Base-by-base conservation (phyloP, 2,329 filamentous ascomycete genomes). In the Fusarium succisae region DNA sequence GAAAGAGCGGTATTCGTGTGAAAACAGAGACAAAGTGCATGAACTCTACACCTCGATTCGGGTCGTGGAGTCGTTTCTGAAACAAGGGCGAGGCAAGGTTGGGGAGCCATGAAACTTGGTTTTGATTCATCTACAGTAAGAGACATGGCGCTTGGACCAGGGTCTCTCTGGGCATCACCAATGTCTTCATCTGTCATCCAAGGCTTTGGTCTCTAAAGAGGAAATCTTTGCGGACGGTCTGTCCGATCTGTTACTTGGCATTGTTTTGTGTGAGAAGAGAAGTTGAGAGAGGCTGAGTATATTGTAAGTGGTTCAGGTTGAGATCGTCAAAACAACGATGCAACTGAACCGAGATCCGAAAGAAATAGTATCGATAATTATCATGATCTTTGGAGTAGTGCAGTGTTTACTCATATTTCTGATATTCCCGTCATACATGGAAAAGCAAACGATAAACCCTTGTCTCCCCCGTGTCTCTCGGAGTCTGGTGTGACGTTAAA, bases 91-190 rank as follows among this genome's bases (percentile, higher is more conserved):
- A 72, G 18, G 72, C 71, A 72, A 58, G 53, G 58, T 58, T 41
- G 47, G 35, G n/a, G 45, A 45, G n/a, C 47, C 51, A 69, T 72
- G 72, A 74, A 74, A 72, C 72, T 43, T 59, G 37, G 63, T 38
- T 65, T 41, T 65, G 63, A 74, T 69, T 74, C 71, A 73, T 65
- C 39, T 73, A 58, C 41, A 58, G 66, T 66, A 58, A 67, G 73
- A 70, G 75, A 74, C 57, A 69, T 60, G 75, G 73, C 35, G 35
- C 75, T 74, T 51, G 45, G 75, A 58, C 69, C 44, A 59, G 41
- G 57, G 38, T 56, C 20, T 35, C 64, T 59, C 64, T 63, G 4
- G 8, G 41, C 70, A 66, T 63, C 50, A 43, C 37, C 20, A 47
- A 47, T 63, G 12, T 54, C 43, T 37, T 61, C 55, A 28, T 20